phyloP scores from a whole-genome alignment of 805 yeast genomes.

The Myxozyma nipponensis region DNA sequence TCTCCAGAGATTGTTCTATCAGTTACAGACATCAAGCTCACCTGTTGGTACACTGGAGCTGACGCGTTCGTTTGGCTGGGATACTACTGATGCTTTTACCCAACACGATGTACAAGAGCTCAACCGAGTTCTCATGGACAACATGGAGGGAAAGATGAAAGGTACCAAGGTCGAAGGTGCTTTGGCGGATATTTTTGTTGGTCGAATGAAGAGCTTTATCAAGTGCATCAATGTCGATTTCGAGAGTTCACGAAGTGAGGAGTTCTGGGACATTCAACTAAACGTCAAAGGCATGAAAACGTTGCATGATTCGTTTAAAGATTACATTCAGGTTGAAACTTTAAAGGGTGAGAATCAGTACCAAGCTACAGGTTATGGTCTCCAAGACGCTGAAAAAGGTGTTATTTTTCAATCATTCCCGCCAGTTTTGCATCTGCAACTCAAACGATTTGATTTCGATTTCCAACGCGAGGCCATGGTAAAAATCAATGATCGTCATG shows the following conservation, averaged over 20 bases:
- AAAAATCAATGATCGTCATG: slow-evolving; percentile 88
- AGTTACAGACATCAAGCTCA: slow-evolving; percentile 63
- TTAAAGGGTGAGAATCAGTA: slow-evolving; percentile 94
- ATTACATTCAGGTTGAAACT: slow-evolving; percentile 83
- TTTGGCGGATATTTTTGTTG: slow-evolving; percentile 82
- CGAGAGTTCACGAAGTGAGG: slow-evolving; percentile 87
- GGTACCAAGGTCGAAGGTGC: slow-evolving; percentile 75
- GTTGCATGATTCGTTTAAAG: slow-evolving; percentile 70
- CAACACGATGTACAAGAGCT: slow-evolving; percentile 98
- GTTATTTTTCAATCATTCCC: slow-evolving; percentile 90
- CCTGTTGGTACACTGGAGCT: slow-evolving; percentile 83
- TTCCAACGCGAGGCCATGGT: slow-evolving; percentile 82
- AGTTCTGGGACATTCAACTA: slow-evolving; percentile 96
- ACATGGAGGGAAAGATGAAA: slow-evolving; percentile 85
- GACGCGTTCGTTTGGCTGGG: slow-evolving; percentile 97
- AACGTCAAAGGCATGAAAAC: slow-evolving; percentile 81
- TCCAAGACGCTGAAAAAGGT: slow-evolving; percentile 96
- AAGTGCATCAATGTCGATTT: slow-evolving; percentile 90
- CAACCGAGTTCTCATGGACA: slow-evolving; percentile 92
- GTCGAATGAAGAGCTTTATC: slow-evolving; percentile 92
- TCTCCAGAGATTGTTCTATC: slow-evolving; percentile 81
- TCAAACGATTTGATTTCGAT: slow-evolving; percentile 92
- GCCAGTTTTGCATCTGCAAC: slow-evolving; percentile 85
- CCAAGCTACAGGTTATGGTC: slow-evolving; percentile 82
- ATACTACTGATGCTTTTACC: slow-evolving; percentile 86